phyloP scores from a whole-genome alignment of 2,329 filamentous ascomycete genomes.

The Mollisia scopiformis region DNA sequence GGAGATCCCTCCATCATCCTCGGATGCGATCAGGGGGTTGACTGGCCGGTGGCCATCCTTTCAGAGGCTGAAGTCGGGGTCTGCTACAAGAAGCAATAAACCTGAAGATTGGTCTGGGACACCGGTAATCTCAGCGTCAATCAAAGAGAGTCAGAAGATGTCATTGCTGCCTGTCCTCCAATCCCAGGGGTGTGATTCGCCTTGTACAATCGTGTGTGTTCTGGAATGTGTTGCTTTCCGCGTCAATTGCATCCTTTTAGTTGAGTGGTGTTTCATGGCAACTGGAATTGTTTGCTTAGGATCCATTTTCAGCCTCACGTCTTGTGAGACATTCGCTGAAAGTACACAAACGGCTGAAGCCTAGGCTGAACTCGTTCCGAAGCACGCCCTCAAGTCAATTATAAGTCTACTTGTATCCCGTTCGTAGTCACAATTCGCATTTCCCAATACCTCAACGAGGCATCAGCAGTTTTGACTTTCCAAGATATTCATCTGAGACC shows the following conservation, averaged over 20 bases:
- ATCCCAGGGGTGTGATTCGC: neutral
- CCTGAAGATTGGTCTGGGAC: slow-evolving; percentile 1
- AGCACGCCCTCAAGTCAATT: no score
- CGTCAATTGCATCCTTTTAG: neutral
- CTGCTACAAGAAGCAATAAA: neutral
- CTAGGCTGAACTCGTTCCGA: no score
- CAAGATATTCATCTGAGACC: no score
- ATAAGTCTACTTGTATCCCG: no score
- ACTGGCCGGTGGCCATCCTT: neutral
- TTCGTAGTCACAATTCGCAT: no score
- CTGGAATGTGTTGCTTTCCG: neutral
- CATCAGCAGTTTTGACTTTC: no score
- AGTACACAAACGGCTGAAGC: neutral
- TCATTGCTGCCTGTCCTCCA: neutral
- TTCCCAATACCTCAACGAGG: no score
- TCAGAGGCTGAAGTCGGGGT: neutral
- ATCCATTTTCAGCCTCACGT: neutral
- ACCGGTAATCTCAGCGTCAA: neutral
- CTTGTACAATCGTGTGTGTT: neutral
- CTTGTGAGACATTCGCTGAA: neutral
- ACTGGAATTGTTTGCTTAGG: neutral
- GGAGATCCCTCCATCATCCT: neutral
- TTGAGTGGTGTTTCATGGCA: neutral
- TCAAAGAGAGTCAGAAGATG: neutral
- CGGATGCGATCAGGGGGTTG: neutral